Evolutionary conservation across 2,329 filamentous ascomycete genomes (phyloP).

Genomic region (Nemania diffusa): DNA sequence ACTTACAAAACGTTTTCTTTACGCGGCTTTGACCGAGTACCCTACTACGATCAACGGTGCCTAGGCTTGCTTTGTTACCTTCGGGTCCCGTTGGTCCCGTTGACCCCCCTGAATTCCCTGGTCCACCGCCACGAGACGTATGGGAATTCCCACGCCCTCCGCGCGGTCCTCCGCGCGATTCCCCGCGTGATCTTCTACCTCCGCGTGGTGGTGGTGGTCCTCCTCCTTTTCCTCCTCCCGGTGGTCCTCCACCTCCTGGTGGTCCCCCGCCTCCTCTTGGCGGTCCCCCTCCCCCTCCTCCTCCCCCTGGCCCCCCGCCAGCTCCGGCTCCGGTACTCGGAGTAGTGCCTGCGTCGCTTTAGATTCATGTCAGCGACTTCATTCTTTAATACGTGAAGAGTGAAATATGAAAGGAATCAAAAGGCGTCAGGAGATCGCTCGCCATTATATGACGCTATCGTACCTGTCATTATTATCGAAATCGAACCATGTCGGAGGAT

Average conservation of each 20-base stretch:
- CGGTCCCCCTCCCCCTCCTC: neutral
- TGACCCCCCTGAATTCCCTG: neutral
- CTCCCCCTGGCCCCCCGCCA: too few relatives aligned
- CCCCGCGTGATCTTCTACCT: too few relatives aligned
- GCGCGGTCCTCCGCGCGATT: too few relatives aligned
- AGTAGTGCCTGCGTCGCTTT: neutral
- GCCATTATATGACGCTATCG: neutral
- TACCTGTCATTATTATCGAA: neutral
- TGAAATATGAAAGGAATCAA: neutral
- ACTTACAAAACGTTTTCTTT: constrained; percentile 24
- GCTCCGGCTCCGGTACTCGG: too few relatives aligned
- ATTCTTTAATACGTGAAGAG: neutral
- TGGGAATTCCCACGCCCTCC: too few relatives aligned
- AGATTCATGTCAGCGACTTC: neutral
- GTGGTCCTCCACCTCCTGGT: neutral
- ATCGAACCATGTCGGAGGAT: too few relatives aligned
- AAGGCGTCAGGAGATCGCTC: neutral
- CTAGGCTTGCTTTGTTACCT: neutral
- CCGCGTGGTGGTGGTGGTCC: too few relatives aligned
- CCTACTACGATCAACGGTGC: neutral
- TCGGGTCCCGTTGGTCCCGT: too few relatives aligned
- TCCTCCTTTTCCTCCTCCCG: too few relatives aligned
- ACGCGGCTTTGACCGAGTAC: neutral
- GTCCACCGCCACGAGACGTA: neutral
- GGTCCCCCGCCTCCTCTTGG: neutral